Conservation (phyloP, 129 eudicot species). For the Ambrosia artemisiifolia region DNA sequence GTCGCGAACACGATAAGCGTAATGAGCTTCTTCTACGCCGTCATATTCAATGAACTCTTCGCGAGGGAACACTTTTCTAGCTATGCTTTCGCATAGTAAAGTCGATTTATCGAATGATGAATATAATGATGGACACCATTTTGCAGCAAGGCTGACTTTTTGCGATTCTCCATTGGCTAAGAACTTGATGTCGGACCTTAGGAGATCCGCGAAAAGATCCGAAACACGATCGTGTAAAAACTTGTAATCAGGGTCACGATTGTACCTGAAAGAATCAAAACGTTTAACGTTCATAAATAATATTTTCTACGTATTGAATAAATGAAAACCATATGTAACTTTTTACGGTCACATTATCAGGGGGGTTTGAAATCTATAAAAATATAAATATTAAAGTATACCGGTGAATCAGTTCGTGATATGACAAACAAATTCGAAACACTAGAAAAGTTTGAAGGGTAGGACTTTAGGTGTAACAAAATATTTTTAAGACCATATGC, state of each 20-base stretch:
- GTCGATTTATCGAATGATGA: conserved; percentile 5
- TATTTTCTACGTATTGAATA: too few relatives aligned
- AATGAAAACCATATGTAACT: too few relatives aligned
- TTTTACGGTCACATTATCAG: too few relatives aligned
- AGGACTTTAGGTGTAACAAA: too few relatives aligned
- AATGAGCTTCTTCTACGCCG: conserved; percentile 8
- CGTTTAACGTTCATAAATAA: too few relatives aligned
- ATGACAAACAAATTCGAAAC: too few relatives aligned
- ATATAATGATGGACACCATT: conserved; percentile 18
- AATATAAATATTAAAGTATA: too few relatives aligned
- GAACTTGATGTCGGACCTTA: conserved; percentile 10
- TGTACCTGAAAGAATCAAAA: neutral
- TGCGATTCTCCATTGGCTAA: neutral
- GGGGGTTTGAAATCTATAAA: too few relatives aligned
- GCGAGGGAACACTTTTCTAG: conserved; percentile 14
- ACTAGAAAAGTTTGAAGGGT: too few relatives aligned
- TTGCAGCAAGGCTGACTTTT: conserved; percentile 16
- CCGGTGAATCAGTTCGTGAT: too few relatives aligned
- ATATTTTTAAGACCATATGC: too few relatives aligned
- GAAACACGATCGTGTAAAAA: conserved; percentile 16
- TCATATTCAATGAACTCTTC: neutral
- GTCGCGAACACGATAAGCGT: conserved; percentile 19
- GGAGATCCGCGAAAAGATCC: neutral
- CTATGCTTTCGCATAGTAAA: conserved; percentile 19
- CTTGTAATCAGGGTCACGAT: conserved; percentile 2